Evolutionary conservation across 164 flowering plant genomes (phyloP).

Genomic region (Vitis cinerea): DNA sequence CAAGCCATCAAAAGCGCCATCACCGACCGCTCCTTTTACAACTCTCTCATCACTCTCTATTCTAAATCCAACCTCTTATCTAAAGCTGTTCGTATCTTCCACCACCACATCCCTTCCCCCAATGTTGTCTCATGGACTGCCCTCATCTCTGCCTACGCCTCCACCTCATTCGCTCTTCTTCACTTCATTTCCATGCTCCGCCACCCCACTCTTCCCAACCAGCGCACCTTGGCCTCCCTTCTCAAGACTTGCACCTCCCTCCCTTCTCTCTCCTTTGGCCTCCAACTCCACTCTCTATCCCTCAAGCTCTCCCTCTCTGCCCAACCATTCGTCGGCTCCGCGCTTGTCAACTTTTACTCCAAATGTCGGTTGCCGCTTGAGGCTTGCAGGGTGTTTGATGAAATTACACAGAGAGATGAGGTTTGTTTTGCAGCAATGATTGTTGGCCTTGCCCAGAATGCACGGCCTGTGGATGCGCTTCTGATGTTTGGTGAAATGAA

Average conservation of each 20-base stretch:
- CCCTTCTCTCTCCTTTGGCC: constrained; percentile 35
- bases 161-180: constrained; percentile 33
- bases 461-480: constrained; percentile 39
- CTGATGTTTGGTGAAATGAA: constrained; percentile 47
- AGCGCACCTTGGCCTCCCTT: constrained; percentile 56
- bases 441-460: constrained; percentile 59
- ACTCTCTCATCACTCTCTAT: constrained; percentile 39
- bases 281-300: constrained; percentile 51
- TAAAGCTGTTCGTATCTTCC: constrained; percentile 38
- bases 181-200: constrained; percentile 77
- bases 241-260: constrained; percentile 62
- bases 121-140: constrained; percentile 77
- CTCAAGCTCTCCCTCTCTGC: constrained; percentile 42
- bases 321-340: constrained; percentile 47
- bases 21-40: constrained; percentile 19
- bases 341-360: constrained; percentile 45
- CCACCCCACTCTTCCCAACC: constrained; percentile 60
- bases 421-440: constrained; percentile 55
- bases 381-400: constrained; percentile 58
- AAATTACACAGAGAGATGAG: constrained; percentile 49
- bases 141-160: constrained; percentile 52
- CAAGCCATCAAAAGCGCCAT: constrained; percentile 24
- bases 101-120: constrained; percentile 46
- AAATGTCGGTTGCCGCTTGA: constrained; percentile 27
- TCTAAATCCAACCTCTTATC: constrained; percentile 37